phyloP scores from a whole-genome alignment of 768 basidiomycete species.

The Boletellus sp. region DNA sequence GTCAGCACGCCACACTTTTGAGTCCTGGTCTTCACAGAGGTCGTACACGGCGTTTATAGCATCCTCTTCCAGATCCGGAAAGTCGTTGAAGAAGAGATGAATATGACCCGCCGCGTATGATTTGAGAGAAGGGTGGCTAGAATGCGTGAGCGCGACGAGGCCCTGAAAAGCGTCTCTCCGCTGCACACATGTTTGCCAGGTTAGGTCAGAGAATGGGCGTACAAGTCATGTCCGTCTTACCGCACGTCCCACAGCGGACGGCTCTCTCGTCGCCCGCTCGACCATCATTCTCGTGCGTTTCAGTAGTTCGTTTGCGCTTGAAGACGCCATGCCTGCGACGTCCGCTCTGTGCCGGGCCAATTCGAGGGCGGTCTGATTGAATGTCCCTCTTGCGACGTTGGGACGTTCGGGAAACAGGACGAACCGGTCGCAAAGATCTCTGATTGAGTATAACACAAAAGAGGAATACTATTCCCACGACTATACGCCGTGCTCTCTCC shows the following conservation, averaged over 20 bases:
- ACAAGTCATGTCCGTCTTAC: slow-evolving; percentile 29
- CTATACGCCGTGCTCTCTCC: neutral
- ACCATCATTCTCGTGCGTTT: slow-evolving; percentile 35
- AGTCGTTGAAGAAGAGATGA: slow-evolving; percentile 57
- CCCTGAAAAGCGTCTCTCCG: slow-evolving; percentile 49
- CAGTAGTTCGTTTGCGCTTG: slow-evolving; percentile 17
- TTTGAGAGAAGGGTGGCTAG: slow-evolving; percentile 44
- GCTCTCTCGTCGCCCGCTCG: slow-evolving; percentile 40
- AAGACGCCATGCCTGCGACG: slow-evolving; percentile 18
- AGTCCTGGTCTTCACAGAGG: slow-evolving; percentile 65
- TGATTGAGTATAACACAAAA: slow-evolving; percentile 6
- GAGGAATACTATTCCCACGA: slow-evolving; percentile 27
- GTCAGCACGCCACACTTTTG: slow-evolving; percentile 37
- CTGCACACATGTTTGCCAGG: slow-evolving; percentile 31
- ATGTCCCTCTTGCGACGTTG: neutral
- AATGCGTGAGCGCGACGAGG: slow-evolving; percentile 53
- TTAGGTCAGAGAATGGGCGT: slow-evolving; percentile 5
- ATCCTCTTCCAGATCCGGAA: slow-evolving; percentile 68
- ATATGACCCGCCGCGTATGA: slow-evolving; percentile 57
- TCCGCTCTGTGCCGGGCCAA: neutral
- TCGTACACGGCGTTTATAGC: slow-evolving; percentile 79
- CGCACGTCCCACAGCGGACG: slow-evolving; percentile 36
- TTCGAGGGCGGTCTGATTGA: neutral
- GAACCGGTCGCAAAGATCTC: slow-evolving; percentile 13
- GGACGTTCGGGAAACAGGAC: neutral